Percentiles rank a stretch among this genome's conserved stretches.
phyloP scores from a whole-genome alignment of 345 rosid species.

The Corchorus capsularis region DNA sequence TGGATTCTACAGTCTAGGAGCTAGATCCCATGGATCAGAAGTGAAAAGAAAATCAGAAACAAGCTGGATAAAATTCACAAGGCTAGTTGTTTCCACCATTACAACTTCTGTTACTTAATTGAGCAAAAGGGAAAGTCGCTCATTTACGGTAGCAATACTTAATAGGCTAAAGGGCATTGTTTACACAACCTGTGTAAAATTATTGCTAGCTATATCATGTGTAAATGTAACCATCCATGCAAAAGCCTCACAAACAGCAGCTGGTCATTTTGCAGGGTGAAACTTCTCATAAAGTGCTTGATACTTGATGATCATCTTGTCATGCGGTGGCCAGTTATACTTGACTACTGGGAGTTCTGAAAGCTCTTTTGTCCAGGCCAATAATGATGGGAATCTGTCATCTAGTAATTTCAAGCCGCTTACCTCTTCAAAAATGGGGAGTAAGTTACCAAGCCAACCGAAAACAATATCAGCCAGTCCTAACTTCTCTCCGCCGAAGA shows the following conservation, averaged over 20 bases:
- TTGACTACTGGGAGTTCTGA: slow-evolving; percentile 24
- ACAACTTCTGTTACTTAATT: not conserved
- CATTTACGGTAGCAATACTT: not conserved
- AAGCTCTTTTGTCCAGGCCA: slow-evolving; percentile 35
- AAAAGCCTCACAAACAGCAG: not conserved
- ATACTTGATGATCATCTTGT: slow-evolving; percentile 32
- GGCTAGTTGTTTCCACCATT: not conserved
- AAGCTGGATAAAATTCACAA: not conserved
- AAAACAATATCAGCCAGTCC: slow-evolving; percentile 40
- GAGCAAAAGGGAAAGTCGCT: not conserved
- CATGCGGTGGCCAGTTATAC: slow-evolving; percentile 41
- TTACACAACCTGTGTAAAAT: not conserved
- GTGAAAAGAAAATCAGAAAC: not conserved
- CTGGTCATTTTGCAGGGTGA: slow-evolving; percentile 7
- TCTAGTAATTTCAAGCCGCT: slow-evolving; percentile 26
- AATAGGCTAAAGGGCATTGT: not conserved
- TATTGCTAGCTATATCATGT: slow-evolving; percentile 1
- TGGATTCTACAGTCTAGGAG: not conserved
- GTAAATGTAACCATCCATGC: not conserved
- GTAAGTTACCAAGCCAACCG: slow-evolving; percentile 39
- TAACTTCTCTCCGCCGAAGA: slow-evolving; percentile 42
- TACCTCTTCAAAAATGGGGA: slow-evolving; percentile 30
- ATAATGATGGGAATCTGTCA: slow-evolving; percentile 29
- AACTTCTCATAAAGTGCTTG: slow-evolving; percentile 18
- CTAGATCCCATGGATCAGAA: not conserved